A percentile compares a stretch with the other conserved stretches of the same genome.
phyloP scores from a whole-genome alignment of 768 basidiomycete species.

The Exidia glandulosa region DNA sequence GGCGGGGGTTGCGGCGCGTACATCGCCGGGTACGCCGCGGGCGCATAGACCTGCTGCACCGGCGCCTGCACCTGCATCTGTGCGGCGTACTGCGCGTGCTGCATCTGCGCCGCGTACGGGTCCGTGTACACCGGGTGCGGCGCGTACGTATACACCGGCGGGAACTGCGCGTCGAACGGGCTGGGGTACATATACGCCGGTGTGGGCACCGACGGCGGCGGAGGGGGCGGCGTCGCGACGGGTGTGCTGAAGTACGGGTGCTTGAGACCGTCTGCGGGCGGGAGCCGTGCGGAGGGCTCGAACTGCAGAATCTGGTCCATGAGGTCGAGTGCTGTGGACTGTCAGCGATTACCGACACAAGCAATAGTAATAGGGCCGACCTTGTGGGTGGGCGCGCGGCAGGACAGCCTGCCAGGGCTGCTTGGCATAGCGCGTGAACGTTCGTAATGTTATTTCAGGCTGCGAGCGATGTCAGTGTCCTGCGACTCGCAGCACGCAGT shows the following conservation, averaged over 20 bases:
- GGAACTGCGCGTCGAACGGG: not conserved
- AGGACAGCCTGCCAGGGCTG: constrained; percentile 74
- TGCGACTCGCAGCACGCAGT: not conserved
- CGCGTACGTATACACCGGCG: too few species aligned
- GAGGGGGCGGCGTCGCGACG: not conserved
- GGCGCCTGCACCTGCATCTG: constrained; percentile 1
- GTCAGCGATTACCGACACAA: constrained; percentile 1
- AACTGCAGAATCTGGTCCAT: constrained; percentile 93
- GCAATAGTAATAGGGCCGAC: not conserved
- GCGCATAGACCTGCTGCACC: not conserved
- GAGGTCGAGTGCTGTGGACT: constrained; percentile 64
- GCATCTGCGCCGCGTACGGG: not conserved
- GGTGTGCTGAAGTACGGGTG: constrained; percentile 68
- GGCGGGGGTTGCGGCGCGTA: constrained; percentile 36
- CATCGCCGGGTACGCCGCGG: constrained; percentile 35
- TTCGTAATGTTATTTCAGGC: constrained; percentile 78
- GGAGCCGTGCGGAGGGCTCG: constrained; percentile 84
- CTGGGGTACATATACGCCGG: not conserved
- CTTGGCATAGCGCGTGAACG: constrained; percentile 79
- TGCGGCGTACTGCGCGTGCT: constrained; percentile 1
- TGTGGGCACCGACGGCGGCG: not conserved
- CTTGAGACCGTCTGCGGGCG: constrained; percentile 80
- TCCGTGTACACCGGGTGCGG: not conserved
- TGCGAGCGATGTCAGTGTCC: constrained; percentile 16
- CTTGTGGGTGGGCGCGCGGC: constrained; percentile 76